Evolutionary conservation across 1,284 basidiomycete genomes (phyloP).

Genomic region (Amylostereum areolatum): DNA sequence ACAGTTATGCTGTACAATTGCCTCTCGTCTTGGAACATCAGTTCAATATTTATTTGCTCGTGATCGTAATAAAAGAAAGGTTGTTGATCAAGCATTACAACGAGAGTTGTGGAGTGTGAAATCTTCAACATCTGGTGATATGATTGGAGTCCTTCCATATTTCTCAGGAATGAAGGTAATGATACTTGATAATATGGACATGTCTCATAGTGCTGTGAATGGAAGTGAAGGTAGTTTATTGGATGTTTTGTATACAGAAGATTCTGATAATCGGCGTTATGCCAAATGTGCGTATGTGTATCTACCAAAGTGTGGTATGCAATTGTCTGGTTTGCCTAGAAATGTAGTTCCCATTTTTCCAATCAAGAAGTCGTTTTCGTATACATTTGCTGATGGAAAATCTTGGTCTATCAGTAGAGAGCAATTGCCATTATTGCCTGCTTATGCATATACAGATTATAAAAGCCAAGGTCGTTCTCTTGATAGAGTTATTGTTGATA

Average conservation of each 20-base stretch:
- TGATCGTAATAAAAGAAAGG: too few relatives aligned
- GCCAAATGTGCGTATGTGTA: background rate
- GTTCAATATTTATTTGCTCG: too few relatives aligned
- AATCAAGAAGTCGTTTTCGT: background rate
- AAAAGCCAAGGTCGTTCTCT: slow-evolving; percentile 19
- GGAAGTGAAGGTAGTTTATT: slow-evolving; percentile 17
- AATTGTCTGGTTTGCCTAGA: background rate
- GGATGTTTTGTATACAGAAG: slow-evolving; percentile 5
- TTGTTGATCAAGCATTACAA: too few relatives aligned
- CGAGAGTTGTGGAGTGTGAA: too few relatives aligned
- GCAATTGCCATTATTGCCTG: slow-evolving; percentile 19
- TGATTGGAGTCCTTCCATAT: slow-evolving; percentile 9
- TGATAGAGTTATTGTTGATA: background rate
- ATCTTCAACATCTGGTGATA: too few relatives aligned
- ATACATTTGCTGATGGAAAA: background rate
- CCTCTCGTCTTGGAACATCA: too few relatives aligned
- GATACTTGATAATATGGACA: slow-evolving; percentile 19
- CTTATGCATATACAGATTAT: slow-evolving; percentile 22
- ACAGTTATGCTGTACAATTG: too few relatives aligned
- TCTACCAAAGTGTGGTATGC: background rate
- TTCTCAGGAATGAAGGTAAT: slow-evolving; percentile 24
- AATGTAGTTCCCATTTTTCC: slow-evolving; percentile 3
- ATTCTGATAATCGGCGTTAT: background rate
- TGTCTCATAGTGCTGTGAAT: slow-evolving; percentile 18
- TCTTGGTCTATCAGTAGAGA: slow-evolving; percentile 5